A percentile compares a stretch with the other conserved stretches of the same genome.
phyloP scores from a whole-genome alignment of 148 eudicot genomes.

The Hydrangea macrophylla region DNA sequence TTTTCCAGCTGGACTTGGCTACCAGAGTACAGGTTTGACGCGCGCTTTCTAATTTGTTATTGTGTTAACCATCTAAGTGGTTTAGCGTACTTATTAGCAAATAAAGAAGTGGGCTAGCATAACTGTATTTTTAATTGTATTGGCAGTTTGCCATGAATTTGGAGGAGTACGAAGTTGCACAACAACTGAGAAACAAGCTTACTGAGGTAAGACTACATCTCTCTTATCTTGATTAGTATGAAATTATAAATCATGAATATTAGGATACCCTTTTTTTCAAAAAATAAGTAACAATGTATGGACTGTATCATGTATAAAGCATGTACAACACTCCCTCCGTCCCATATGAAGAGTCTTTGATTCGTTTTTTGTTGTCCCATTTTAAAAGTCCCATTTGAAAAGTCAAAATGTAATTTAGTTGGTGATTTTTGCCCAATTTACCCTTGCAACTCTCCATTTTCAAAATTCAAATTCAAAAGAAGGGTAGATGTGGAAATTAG shows the following conservation, averaged over 20 bases:
- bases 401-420: too few relatives aligned
- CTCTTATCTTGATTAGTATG: constrained; percentile 6
- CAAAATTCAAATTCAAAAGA: too few relatives aligned
- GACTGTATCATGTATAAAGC: too few relatives aligned
- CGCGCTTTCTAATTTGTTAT: constrained; percentile 5
- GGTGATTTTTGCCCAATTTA: too few relatives aligned
- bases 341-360: too few relatives aligned
- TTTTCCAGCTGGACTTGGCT: constrained; percentile 86
- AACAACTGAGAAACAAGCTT: constrained; percentile 85
- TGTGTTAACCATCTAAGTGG: not conserved
- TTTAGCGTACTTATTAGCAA: not conserved
- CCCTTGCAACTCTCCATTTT: too few relatives aligned
- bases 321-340: too few relatives aligned
- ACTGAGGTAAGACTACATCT: constrained; percentile 61
- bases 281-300: too few relatives aligned
- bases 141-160: constrained; percentile 88
- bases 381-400: too few relatives aligned
- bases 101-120: not conserved
- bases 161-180: constrained; percentile 91
- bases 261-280: too few relatives aligned
- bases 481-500: too few relatives aligned
- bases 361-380: too few relatives aligned
- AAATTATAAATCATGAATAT: not conserved
- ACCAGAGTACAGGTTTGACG: constrained; percentile 78
- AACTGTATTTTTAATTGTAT: constrained; percentile 10